Evolutionary conservation across 228 moss, liverwort and hornwort genomes (phyloP), one percentile per base, ranked within the genome.

Genomic region (Sphagnum fallax): DNA sequence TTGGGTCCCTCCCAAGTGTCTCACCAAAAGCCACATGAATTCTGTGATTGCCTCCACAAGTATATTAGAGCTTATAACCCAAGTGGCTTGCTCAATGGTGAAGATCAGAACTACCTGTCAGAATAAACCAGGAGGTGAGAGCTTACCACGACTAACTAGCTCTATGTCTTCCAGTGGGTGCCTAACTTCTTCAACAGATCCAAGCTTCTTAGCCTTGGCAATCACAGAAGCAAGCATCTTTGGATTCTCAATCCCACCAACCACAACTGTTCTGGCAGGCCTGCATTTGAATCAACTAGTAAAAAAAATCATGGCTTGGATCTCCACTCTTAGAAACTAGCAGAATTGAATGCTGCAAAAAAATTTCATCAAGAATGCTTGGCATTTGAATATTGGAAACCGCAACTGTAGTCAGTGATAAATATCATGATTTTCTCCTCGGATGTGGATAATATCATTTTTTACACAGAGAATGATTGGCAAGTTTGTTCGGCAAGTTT

Each of bases 251-350:
- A 97, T 71, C 70, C 88, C 87, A 71, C 97, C 97, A 62, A 93
- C 74, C 16, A 93, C 81, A 73, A 97, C 86, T 63, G 93, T 93
- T 57, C 97, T 87, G 70, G 97, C 97, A 78, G 97, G 73, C 73
- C 96, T 96, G 88, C 74, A 77, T 32, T 32, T 32, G 50, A 68
- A 14, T 5, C 12, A 60, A 11, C 59, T 1, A 60, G 2, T 11
- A 11, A 11, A 11, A 10, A 60, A 60, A 11, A 11, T 11, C 15
- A 60, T 11, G 11, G 59, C 59, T 15, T 11, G 59, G 59, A 60
- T 32, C 53, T 49, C 57, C 32, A 32, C 32, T 60, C 15, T 16
- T 16, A 64, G 47, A 16, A 16, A 9, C 63, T 8, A 64, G 47
- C 15, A 16, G 11, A 64, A 48, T 64, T 64, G 32, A 32, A 32